These are phyloP conservation scores for Panicum virgatum DNA, from an alignment of 202 grass and related monocot species.

Conservation along the genomic window DNA sequence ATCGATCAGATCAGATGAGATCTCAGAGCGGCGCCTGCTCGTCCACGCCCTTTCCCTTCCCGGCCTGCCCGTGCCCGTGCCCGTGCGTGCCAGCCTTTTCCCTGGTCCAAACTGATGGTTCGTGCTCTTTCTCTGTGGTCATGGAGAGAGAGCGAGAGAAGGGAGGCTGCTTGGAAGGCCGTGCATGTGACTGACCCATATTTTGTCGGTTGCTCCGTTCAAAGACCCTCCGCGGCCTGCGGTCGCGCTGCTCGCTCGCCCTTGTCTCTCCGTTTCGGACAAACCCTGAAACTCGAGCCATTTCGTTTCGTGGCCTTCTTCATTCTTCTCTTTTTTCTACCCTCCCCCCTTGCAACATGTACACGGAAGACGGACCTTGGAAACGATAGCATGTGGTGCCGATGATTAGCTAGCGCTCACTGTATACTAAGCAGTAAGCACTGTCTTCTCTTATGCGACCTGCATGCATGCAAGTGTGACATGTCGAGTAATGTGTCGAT, in stretches of 20 bases:
- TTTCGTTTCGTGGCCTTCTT: background rate
- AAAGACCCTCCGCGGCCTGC: constrained; percentile 4
- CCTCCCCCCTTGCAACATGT: too few species aligned
- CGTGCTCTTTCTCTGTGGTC: background rate
- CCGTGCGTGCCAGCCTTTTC: constrained; percentile 32
- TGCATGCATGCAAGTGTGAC: background rate
- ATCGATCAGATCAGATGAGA: background rate
- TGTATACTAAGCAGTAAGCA: background rate
- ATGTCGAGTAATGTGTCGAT: background rate
- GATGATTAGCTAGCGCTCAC: background rate
- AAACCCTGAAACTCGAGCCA: constrained; percentile 14
- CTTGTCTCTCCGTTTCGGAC: constrained; percentile 15
- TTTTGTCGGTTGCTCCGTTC: constrained; percentile 31
- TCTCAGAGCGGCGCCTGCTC: background rate
- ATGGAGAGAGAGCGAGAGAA: too few species aligned
- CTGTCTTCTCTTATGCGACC: background rate
- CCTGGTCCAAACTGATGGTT: constrained; percentile 19
- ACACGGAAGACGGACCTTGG: too few species aligned
- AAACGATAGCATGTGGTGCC: too few species aligned
- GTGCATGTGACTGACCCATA: constrained; percentile 36
- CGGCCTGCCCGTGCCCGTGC: background rate
- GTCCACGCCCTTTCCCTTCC: constrained; percentile 3
- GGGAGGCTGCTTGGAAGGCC: background rate
- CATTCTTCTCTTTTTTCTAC: too few species aligned
- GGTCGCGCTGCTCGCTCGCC: background rate